Percentiles rank a stretch among this genome's conserved stretches.
These are phyloP conservation scores for Botrytis medusae DNA, from an alignment of 2,329 filamentous ascomycete species.

Conservation along the genomic window DNA sequence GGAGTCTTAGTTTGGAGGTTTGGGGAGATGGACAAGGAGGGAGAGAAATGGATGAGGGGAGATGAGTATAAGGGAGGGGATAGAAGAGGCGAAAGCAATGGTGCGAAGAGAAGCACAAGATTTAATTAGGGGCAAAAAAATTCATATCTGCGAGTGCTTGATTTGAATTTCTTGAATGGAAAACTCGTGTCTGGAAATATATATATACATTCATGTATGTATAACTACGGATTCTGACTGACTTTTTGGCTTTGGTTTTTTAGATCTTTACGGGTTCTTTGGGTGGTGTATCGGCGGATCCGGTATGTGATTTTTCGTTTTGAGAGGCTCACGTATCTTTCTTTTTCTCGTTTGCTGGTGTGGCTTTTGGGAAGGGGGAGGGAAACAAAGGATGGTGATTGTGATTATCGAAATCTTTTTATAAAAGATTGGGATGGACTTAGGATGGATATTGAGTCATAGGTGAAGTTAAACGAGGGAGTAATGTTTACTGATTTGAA, in stretches of 20 bases:
- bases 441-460: neutral
- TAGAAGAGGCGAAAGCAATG: no score
- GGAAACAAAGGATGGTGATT: neutral
- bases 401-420: neutral
- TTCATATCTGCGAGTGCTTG: neutral
- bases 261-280: constrained; percentile 18
- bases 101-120: neutral
- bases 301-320: constrained; percentile 1
- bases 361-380: neutral
- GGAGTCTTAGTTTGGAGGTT: neutral
- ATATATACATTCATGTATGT: neutral
- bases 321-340: neutral
- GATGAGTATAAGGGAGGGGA: neutral
- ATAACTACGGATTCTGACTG: neutral
- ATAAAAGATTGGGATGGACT: neutral
- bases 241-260: neutral
- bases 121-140: neutral
- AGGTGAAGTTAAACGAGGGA: neutral
- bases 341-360: neutral
- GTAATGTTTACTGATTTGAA: neutral
- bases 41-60: neutral
- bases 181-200: neutral
- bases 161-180: fast-evolving
- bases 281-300: constrained; percentile 13
- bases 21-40: neutral